Conservation (phyloP, 495 filamentous ascomycete genomes). For the Lophium mytilinum region DNA sequence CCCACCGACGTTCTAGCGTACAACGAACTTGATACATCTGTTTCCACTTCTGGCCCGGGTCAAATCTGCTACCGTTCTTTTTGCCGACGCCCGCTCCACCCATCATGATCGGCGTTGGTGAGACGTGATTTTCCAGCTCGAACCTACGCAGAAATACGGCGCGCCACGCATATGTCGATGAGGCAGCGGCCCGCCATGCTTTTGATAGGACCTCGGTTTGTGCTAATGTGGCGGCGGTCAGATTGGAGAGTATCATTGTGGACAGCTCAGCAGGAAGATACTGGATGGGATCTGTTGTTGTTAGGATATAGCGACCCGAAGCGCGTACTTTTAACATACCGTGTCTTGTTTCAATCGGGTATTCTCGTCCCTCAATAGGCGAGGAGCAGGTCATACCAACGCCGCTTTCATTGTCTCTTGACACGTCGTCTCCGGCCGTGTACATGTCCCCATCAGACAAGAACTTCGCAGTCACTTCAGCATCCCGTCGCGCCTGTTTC, state of each 20-base stretch:
- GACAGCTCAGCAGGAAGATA: slow-evolving; percentile 63
- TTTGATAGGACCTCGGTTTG: slow-evolving; percentile 54
- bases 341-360: slow-evolving; percentile 17
- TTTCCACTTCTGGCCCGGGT: slow-evolving; percentile 64
- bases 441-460: neutral
- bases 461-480: slow-evolving; percentile 12
- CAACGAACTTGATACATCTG: slow-evolving; percentile 68
- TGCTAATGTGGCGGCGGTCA: slow-evolving; percentile 60
- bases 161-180: slow-evolving; percentile 66
- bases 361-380: slow-evolving; percentile 6
- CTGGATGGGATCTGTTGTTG: slow-evolving; percentile 53
- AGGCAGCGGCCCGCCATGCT: slow-evolving; percentile 53
- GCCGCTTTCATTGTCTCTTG: slow-evolving; percentile 23
- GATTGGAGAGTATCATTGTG: slow-evolving; percentile 59
- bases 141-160: slow-evolving; percentile 66
- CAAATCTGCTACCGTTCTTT: slow-evolving; percentile 31
- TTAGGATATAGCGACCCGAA: neutral
- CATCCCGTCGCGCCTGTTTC: slow-evolving; percentile 3
- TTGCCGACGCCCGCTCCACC: slow-evolving; percentile 44
- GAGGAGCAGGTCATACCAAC: slow-evolving; percentile 18
- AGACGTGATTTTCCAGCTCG: slow-evolving; percentile 36
- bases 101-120: slow-evolving; percentile 37
- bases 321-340: slow-evolving; percentile 1
- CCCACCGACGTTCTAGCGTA: slow-evolving; percentile 72
- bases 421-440: slow-evolving; percentile 7